These are phyloP conservation scores for Solanum appendiculatum DNA, from an alignment of 257 asterid species.

Conservation along the genomic window DNA sequence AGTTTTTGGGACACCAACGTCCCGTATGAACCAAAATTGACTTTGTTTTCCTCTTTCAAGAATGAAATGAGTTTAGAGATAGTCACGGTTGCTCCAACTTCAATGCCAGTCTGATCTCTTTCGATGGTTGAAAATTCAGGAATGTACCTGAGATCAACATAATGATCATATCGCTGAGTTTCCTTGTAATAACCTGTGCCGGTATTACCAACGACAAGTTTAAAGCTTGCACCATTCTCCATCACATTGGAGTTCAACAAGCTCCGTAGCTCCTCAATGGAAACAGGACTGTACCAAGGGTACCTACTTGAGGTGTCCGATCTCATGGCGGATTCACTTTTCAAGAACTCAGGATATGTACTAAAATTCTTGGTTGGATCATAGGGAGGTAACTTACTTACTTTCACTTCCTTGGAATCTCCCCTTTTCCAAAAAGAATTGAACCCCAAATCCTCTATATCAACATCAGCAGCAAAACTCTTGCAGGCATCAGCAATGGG, in stretches of 20 bases:
- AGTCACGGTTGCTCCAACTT: conserved; percentile 58
- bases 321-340: conserved; percentile 4
- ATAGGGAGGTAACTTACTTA: conserved; percentile 30
- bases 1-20: conserved; percentile 26
- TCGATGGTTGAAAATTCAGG: conserved; percentile 38
- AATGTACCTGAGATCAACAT: conserved; percentile 47
- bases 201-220: conserved; percentile 62
- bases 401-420: conserved; percentile 19
- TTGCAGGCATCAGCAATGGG: conserved; percentile 79
- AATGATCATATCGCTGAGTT: conserved; percentile 22
- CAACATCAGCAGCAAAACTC: conserved; percentile 54
- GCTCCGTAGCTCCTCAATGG: conserved; percentile 39
- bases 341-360: conserved; percentile 29
- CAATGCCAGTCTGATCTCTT: conserved; percentile 31
- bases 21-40: conserved; percentile 5
- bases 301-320: conserved; percentile 21
- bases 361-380: conserved; percentile 13
- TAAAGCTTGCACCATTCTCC: conserved; percentile 18
- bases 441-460: conserved; percentile 65
- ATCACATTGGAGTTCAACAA: conserved; percentile 22
- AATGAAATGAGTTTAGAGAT: conserved; percentile 33
- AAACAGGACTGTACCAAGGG: conserved; percentile 56
- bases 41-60: conserved; percentile 20
- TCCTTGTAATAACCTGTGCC: conserved; percentile 64
- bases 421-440: conserved; percentile 53